phyloP scores from a whole-genome alignment of 129 eudicot genomes.

The Smallanthus sonchifolius region DNA sequence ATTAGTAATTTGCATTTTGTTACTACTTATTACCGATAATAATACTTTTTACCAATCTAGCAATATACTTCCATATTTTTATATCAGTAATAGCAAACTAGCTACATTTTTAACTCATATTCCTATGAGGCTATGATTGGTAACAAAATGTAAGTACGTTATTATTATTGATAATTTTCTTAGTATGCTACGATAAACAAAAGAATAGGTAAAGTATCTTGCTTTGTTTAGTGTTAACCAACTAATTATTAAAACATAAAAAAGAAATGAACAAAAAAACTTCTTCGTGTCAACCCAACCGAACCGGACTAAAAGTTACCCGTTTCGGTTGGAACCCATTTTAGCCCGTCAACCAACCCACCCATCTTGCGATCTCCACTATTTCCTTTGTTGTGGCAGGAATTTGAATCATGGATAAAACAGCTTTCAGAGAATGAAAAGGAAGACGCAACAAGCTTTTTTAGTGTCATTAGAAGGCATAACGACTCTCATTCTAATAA shows the following conservation, averaged over 20 bases:
- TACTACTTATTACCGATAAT: not conserved
- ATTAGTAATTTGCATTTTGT: not conserved
- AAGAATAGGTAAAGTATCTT: not conserved
- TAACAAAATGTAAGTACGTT: not conserved
- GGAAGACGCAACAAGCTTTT: constrained; percentile 75
- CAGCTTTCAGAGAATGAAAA: constrained; percentile 48
- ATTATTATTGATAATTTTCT: not conserved
- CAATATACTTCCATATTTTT: not conserved
- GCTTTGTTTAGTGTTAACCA: not conserved
- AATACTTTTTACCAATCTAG: not conserved
- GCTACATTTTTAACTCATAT: not conserved
- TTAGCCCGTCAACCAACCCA: not conserved
- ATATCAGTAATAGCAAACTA: not conserved
- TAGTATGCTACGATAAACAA: not conserved
- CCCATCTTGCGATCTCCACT: not conserved
- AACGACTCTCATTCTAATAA: constrained; percentile 40
- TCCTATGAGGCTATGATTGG: not conserved
- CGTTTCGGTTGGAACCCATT: not conserved
- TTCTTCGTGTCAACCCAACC: not conserved
- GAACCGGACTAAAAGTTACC: not conserved
- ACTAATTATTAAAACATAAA: not conserved
- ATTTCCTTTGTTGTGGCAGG: constrained; percentile 36
- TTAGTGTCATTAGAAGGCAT: constrained; percentile 71
- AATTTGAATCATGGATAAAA: constrained; percentile 74
- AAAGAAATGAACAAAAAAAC: not conserved